A percentile compares a stretch with the other conserved stretches of the same genome.
phyloP scores from a whole-genome alignment of 257 asterid species.

The Solanum sejunctum region DNA sequence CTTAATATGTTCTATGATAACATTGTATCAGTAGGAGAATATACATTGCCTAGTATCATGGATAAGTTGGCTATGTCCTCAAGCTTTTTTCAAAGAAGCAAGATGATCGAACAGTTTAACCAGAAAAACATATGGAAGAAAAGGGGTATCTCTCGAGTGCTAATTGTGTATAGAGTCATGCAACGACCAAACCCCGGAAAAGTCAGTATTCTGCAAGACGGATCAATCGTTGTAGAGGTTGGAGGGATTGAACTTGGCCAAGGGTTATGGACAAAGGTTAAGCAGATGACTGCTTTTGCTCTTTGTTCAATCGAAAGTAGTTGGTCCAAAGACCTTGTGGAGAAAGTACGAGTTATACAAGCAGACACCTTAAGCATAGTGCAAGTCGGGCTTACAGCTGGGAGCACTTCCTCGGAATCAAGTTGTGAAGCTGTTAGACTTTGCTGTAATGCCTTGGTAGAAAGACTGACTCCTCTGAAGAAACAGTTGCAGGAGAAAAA shows the following conservation, averaged over 20 bases:
- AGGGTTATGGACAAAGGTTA: conserved; percentile 77
- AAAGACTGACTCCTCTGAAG: conserved; percentile 36
- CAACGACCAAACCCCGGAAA: conserved; percentile 44
- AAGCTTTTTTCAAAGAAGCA: conserved; percentile 18
- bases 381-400: conserved; percentile 61
- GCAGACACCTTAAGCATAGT: conserved; percentile 58
- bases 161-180: conserved; percentile 22
- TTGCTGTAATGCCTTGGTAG: conserved; percentile 55
- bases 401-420: conserved; percentile 75
- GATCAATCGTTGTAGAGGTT: conserved; percentile 60
- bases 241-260: conserved; percentile 81
- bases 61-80: conserved; percentile 40
- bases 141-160: conserved; percentile 68
- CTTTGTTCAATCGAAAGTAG: conserved; percentile 36
- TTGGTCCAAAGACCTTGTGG: conserved; percentile 35
- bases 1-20: conserved; percentile 26
- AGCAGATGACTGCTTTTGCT: conserved; percentile 52
- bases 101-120: conserved; percentile 29
- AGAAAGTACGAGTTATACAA: conserved; percentile 58
- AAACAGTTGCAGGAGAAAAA: conserved; percentile 32
- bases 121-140: conserved; percentile 30
- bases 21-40: conserved; percentile 24
- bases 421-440: conserved; percentile 66
- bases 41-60: conserved; percentile 49
- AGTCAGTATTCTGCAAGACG: conserved; percentile 64